Evolutionary conservation across 2,329 filamentous ascomycete species (phyloP).

Genomic region (Botryotinia convoluta): DNA sequence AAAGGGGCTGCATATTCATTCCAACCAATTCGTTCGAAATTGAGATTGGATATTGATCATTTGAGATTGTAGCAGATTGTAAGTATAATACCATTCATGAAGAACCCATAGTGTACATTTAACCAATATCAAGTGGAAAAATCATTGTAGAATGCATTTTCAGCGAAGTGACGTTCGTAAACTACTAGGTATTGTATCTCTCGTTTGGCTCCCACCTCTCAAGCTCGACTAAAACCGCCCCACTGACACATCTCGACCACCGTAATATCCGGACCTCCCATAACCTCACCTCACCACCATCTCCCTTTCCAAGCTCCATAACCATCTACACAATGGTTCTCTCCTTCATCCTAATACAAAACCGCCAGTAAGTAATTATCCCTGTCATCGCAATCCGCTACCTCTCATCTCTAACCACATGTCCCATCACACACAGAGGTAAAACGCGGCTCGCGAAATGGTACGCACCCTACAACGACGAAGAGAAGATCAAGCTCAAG

Average conservation of each 20-base stretch:
- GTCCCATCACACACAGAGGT: slow-evolving; percentile 58
- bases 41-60: background rate
- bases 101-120: fast-evolving
- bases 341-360: slow-evolving; percentile 87
- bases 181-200: no score
- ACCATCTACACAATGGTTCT: slow-evolving; percentile 50
- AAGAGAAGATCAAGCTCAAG: slow-evolving; percentile 98
- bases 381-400: background rate
- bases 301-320: background rate
- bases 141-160: background rate
- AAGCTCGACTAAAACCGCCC: background rate
- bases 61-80: background rate
- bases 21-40: background rate
- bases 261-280: slow-evolving; percentile 11
- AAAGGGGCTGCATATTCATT: background rate
- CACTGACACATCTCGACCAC: background rate
- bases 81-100: no score
- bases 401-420: background rate
- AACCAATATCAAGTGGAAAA: background rate
- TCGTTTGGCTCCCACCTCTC: background rate
- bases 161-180: background rate
- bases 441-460: slow-evolving; percentile 98
- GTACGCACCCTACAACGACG: slow-evolving; percentile 98
- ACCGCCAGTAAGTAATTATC: slow-evolving; percentile 64
- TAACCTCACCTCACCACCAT: background rate